phyloP scores from a whole-genome alignment of 345 rosid genomes.

The Populus ilicifolia region DNA sequence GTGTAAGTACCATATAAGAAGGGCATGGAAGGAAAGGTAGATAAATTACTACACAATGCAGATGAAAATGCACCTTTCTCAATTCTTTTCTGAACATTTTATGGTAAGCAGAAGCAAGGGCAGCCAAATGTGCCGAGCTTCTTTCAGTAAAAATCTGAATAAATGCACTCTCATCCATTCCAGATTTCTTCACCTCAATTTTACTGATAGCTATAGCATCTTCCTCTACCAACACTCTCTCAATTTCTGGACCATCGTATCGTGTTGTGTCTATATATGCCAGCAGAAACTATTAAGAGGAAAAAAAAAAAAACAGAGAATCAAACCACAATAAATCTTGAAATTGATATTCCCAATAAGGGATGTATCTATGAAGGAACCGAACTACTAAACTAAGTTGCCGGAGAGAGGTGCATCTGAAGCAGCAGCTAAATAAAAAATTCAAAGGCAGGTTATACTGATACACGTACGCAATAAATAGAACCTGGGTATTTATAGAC shows the following conservation, averaged over 20 bases:
- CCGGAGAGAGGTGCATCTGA: no score
- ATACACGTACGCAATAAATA: no score
- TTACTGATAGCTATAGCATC: conserved; percentile 48
- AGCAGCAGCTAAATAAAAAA: no score
- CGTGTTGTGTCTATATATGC: conserved; percentile 52
- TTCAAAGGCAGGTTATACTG: no score
- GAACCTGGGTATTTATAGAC: no score
- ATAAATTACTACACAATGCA: neutral
- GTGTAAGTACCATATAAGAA: neutral
- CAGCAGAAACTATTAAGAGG: conserved; percentile 31
- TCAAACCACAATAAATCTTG: neutral
- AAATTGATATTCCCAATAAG: neutral
- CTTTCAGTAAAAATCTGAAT: conserved; percentile 56
- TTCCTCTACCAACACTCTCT: conserved; percentile 33
- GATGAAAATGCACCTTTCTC: conserved; percentile 36
- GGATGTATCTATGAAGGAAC: neutral
- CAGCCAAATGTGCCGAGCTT: conserved; percentile 55
- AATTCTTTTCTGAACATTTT: conserved; percentile 38
- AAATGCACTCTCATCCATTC: conserved; percentile 32
- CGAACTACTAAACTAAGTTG: no score
- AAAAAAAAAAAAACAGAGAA: neutral
- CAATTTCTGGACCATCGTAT: conserved; percentile 70
- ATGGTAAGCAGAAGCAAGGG: conserved; percentile 37
- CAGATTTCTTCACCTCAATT: conserved; percentile 39
- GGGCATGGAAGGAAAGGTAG: neutral